Base-by-base conservation (phyloP, 495 filamentous ascomycete genomes). In the Daldinia decipiens region DNA sequence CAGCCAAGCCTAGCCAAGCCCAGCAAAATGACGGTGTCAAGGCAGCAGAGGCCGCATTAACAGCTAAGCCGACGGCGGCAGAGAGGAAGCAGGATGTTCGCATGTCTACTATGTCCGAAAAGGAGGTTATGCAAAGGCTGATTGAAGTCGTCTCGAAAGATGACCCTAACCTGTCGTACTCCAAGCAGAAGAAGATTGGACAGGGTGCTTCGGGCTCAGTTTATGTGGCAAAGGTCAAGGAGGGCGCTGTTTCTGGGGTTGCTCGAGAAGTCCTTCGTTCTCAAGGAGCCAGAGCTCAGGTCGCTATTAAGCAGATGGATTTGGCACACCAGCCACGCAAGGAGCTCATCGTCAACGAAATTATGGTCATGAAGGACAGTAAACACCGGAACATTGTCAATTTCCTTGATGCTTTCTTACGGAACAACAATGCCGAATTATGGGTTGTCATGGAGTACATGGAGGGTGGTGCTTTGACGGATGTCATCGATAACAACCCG, bases 381-480 rank as follows among this genome's bases (percentile, higher is more conserved):
- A 92, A 94, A 76, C 94, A 98, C 79, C 88, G 92, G 24, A 99
- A 99, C 79, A 98, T 99, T 81, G 95, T 99, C 82, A 99, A 99
- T 81, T 99, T 97, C 83, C 84, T 99, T 29, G 95, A 99, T 76
- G 94, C 95, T 0, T 99, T 98, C 85, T 82, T 99, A 74, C 91
- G 94, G 71, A 95, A 97, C 73, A 92, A 93, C 74, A 93, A 91
- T 78, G 87, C 90, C 66, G 96, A 99, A 77, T 86, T 99, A 29
- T 99, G 95, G 95, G 94, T 99, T 21, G 95, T 99, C 34, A 97
- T 99, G 96, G 95, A 99, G 80, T 99, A 95, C 75, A 98, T 99
- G 96, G 95, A 98, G 79, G 95, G 95, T 67, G 95, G 95, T 78
- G 93, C 95, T 53, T 82, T 99, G 76, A 99, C 96, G 0, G 96